Percentiles rank a stretch among this genome's conserved stretches.
These are phyloP conservation scores for Fusarium sp. DNA, from an alignment of 2,329 filamentous ascomycete genomes.

Conservation along the genomic window DNA sequence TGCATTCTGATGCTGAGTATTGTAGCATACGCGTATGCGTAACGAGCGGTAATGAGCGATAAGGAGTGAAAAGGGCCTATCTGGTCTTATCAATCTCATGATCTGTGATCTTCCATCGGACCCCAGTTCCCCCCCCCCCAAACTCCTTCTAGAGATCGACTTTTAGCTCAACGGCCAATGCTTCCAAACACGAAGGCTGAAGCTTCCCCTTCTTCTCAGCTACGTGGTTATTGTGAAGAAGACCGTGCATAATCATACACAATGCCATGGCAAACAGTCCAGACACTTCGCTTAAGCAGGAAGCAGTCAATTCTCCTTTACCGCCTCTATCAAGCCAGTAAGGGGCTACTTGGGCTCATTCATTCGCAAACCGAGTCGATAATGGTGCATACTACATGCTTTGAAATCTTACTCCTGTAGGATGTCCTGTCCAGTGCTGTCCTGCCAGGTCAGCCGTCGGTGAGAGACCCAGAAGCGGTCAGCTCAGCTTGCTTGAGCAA, in stretches of 20 bases:
- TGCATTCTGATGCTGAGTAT: background rate
- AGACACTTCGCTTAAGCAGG: constrained; percentile 18
- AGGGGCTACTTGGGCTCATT: background rate
- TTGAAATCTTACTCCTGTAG: constrained; percentile 1
- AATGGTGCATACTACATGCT: background rate
- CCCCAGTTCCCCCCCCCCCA: constrained; percentile 17
- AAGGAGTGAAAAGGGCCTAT: background rate
- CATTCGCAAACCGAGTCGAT: background rate
- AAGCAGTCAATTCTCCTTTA: constrained; percentile 18
- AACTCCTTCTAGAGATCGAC: constrained; percentile 24
- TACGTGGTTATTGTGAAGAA: background rate
- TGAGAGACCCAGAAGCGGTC: constrained; percentile 33
- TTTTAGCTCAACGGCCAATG: constrained; percentile 17
- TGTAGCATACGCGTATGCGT: constrained; percentile 20
- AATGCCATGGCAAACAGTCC: background rate
- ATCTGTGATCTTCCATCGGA: constrained; percentile 36
- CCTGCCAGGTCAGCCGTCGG: constrained; percentile 26
- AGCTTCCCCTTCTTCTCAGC: background rate
- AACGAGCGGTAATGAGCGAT: constrained; percentile 13
- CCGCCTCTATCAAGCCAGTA: constrained; percentile 25
- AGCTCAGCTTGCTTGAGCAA: constrained; percentile 25
- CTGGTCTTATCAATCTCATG: constrained; percentile 43
- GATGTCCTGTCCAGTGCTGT: constrained; percentile 2
- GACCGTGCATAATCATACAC: background rate
- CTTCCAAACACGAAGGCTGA: constrained; percentile 18